A percentile compares a stretch with the other conserved stretches of the same genome.
phyloP scores from a whole-genome alignment of 2,329 filamentous ascomycete species.

The Hymenoscyphus linearis region DNA sequence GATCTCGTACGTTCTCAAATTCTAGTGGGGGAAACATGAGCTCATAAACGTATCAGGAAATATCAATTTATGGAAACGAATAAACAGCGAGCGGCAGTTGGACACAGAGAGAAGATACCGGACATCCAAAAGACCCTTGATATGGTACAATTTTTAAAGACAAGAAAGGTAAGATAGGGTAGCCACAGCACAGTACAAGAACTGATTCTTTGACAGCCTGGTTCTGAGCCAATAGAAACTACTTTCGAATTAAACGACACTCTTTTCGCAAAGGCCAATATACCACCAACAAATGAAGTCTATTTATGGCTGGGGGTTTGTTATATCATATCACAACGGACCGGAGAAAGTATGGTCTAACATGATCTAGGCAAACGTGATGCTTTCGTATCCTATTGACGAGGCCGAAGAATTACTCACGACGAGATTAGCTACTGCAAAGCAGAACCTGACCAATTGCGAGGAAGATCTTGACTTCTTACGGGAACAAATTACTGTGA shows the following conservation, averaged over 20 bases:
- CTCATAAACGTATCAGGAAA: slow-evolving; percentile 58
- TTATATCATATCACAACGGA: slow-evolving; percentile 12
- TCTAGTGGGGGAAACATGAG: neutral
- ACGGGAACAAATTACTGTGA: slow-evolving; percentile 90
- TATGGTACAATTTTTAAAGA: slow-evolving; percentile 78
- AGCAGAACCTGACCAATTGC: slow-evolving; percentile 76
- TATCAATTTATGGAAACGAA: slow-evolving; percentile 99
- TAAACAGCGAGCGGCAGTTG: slow-evolving; percentile 73
- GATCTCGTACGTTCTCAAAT: slow-evolving; percentile 62
- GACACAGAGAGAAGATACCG: slow-evolving; percentile 89
- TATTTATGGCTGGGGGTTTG: slow-evolving; percentile 92
- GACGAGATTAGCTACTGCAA: slow-evolving; percentile 73
- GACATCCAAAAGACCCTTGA: slow-evolving; percentile 96
- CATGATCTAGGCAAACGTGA: slow-evolving; percentile 73
- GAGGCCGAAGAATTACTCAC: slow-evolving; percentile 78
- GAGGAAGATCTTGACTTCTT: slow-evolving; percentile 96
- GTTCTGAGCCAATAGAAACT: slow-evolving; percentile 71
- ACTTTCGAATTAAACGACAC: slow-evolving; percentile 97
- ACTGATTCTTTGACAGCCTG: slow-evolving; percentile 26
- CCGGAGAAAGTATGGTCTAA: slow-evolving; percentile 13
- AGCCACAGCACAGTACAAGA: neutral
- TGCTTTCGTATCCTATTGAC: slow-evolving; percentile 87
- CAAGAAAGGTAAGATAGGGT: slow-evolving; percentile 54
- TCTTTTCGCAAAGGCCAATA: slow-evolving; percentile 79
- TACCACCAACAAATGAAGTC: slow-evolving; percentile 82